Evolutionary conservation across 768 basidiomycete species (phyloP), one percentile per base, ranked within the genome.

Genomic region (Lactarius hatsudake): DNA sequence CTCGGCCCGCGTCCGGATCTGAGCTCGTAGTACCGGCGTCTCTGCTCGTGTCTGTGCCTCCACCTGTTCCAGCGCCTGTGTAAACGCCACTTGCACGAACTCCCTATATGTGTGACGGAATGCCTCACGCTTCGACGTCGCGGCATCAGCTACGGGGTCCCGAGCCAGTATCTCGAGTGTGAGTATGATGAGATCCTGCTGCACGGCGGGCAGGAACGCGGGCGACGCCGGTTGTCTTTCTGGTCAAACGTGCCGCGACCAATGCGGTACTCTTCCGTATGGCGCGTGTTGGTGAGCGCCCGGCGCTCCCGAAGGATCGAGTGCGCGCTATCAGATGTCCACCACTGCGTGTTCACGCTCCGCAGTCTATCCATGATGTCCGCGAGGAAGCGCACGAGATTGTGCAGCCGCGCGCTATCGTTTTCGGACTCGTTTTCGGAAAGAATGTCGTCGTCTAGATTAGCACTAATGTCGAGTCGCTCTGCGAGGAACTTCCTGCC

Each of bases 361-460:
- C n/a, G n/a, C n/a, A n/a, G n/a, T n/a, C n/a, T n/a, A n/a, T n/a
- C n/a, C n/a, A n/a, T n/a, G n/a, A n/a, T 56, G 28, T 56, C 54
- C 6, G 1, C 1, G 13, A 56, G 28, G 54, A 56, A 56, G 54
- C 6, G 54, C 28, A 10, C 10, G n/a, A 48, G 4, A n/a, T 48
- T 48, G n/a, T 48, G 45, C 45, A 48, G 45, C 20, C 43, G 54
- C 5, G 13, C 54, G 1, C 13, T 30, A 18, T 55, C 54, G 17
- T 13, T 10, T 18, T 4, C 1, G 36, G 36, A 1, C 0, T 36
- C 1, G 36, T 36, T 12, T 1, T 36, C 8, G 7, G 18, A 6
- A 7, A 1, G 1, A 2, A 1, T 12, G 36, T 1, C 5, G 17
- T 0, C 17, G 1, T 18, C 42, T 5, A 0, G 0, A 6, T 17